phyloP scores from a whole-genome alignment of 441 rosid species.

The Francoa sonchifolia region DNA sequence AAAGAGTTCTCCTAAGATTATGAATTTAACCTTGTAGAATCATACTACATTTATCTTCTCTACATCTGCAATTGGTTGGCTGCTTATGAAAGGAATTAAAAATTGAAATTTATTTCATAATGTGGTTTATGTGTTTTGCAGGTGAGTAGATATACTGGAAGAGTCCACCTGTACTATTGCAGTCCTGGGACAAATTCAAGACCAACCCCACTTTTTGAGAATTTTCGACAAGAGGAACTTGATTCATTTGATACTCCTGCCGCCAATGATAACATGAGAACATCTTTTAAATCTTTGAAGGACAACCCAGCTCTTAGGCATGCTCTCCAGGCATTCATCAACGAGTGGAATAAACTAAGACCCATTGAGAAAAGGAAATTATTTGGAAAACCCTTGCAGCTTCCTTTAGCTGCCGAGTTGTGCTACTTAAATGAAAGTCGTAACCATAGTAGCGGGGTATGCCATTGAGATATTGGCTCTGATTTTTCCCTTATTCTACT shows the following conservation, averaged over 20 bases:
- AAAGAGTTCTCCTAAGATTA: too few species aligned
- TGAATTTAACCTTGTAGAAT: too few species aligned
- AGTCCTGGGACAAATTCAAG: constrained; percentile 54
- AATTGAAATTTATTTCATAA: too few species aligned
- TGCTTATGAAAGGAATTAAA: too few species aligned
- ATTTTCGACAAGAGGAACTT: constrained; percentile 72
- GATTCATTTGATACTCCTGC: constrained; percentile 25
- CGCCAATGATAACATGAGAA: constrained; percentile 20
- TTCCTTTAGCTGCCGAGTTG: constrained; percentile 72
- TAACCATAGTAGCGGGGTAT: constrained; percentile 58
- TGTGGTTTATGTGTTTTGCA: constrained; percentile 20
- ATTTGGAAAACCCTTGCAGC: constrained; percentile 78
- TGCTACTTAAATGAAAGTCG: constrained; percentile 73
- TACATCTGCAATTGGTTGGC: not conserved
- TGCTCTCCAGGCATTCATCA: constrained; percentile 44
- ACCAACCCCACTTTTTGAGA: constrained; percentile 71
- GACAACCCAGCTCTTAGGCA: constrained; percentile 28
- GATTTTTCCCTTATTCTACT: not conserved
- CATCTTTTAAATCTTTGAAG: constrained; percentile 17
- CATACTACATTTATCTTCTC: too few species aligned
- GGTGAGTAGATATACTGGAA: constrained; percentile 90
- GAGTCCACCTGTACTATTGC: constrained; percentile 85
- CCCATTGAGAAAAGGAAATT: constrained; percentile 70
- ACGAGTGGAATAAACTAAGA: constrained; percentile 69
- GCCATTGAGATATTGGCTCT: constrained; percentile 9